A percentile compares a stretch with the other conserved stretches of the same genome.
Evolutionary conservation across 108 stramenopile species (phyloP).

Genomic region (Cyclotella sp.): DNA sequence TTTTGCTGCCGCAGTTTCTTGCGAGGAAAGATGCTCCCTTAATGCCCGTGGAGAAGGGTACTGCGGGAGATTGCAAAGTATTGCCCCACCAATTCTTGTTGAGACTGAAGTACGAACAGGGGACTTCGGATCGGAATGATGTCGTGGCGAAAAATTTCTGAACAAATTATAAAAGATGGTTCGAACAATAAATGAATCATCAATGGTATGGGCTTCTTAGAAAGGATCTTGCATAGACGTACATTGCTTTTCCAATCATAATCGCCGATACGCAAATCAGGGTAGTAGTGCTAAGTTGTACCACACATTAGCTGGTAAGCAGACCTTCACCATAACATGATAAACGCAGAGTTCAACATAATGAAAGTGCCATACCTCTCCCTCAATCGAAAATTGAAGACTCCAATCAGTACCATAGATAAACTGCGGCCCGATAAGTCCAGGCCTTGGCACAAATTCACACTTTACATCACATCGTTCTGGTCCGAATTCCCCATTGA

Average conservation of each 20-base stretch:
- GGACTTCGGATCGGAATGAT: constrained; percentile 74
- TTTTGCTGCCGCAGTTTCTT: constrained; percentile 61
- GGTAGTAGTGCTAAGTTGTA: constrained; percentile 15
- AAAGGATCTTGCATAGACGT: background rate
- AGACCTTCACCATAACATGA: background rate
- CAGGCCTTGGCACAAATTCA: background rate
- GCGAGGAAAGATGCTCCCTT: constrained; percentile 75
- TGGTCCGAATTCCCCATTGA: background rate
- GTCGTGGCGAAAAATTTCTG: constrained; percentile 68
- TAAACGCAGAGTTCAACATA: background rate
- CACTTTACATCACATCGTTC: constrained; percentile 25
- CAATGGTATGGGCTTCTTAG: background rate
- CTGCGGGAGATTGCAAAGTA: constrained; percentile 48
- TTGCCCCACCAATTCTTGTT: constrained; percentile 48
- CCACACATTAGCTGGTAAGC: background rate
- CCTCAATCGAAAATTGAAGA: constrained; percentile 21
- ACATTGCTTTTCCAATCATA: constrained; percentile 31
- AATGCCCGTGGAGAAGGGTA: constrained; percentile 59
- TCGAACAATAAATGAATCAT: background rate
- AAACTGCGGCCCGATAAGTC: background rate
- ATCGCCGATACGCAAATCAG: background rate
- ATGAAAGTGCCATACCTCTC: constrained; percentile 2
- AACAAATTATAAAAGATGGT: background rate
- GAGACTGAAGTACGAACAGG: constrained; percentile 58
- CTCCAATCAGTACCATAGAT: constrained; percentile 31